These are phyloP conservation scores for Gossypium gossypioides DNA, from an alignment of 441 rosid genomes.

Conservation along the genomic window DNA sequence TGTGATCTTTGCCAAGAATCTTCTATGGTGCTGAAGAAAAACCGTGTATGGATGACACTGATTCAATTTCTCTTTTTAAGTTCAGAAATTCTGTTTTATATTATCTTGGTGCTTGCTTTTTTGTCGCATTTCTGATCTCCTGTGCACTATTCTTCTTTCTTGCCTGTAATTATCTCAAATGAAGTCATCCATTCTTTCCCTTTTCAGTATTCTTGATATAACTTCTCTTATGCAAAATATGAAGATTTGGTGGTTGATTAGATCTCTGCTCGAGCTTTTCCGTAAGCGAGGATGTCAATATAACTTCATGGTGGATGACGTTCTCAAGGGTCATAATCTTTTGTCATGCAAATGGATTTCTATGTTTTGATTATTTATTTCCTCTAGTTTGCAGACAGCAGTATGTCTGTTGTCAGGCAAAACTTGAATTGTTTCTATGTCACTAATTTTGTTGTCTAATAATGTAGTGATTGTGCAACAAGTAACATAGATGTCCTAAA, in stretches of 20 bases:
- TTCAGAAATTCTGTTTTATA: not conserved
- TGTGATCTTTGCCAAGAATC: conserved; percentile 77
- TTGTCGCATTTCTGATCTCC: not conserved
- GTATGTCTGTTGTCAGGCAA: not conserved
- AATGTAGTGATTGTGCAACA: not conserved
- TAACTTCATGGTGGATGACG: not conserved
- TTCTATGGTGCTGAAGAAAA: conserved; percentile 77
- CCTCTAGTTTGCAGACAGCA: not conserved
- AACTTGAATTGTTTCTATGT: not conserved
- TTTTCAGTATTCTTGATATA: not conserved
- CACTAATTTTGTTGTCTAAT: not conserved
- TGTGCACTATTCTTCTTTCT: conserved; percentile 1
- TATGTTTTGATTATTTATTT: not conserved
- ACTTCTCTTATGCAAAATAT: not conserved
- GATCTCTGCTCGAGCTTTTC: not conserved
- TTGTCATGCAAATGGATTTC: not conserved
- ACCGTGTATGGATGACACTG: conserved; percentile 41
- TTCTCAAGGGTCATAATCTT: not conserved
- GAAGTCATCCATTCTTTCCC: conserved; percentile 2
- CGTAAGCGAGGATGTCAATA: not conserved
- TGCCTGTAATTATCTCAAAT: not conserved
- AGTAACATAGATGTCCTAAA: not conserved
- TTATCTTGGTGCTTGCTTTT: conserved; percentile 6
- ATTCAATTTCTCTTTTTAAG: not conserved
- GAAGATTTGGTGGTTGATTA: not conserved